Evolutionary conservation across 2,329 filamentous ascomycete genomes (phyloP).

Genomic region (Scytalidium lignicola): DNA sequence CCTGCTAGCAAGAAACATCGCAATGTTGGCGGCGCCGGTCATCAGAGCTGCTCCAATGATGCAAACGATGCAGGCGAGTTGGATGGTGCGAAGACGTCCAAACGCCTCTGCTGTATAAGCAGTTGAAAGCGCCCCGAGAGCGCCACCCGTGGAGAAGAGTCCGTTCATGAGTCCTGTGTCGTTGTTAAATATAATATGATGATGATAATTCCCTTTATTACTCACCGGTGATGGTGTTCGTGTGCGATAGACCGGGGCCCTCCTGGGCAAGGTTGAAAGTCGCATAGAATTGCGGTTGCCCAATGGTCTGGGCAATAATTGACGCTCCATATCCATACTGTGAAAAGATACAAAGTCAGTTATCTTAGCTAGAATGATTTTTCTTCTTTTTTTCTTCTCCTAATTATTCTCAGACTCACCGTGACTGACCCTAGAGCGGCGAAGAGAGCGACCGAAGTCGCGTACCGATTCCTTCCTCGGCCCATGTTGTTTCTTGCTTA

Average conservation of each 20-base stretch:
- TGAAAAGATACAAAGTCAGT: neutral
- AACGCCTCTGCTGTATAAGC: neutral
- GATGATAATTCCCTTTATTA: neutral
- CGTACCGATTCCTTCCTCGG: neutral
- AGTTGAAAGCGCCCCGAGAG: neutral
- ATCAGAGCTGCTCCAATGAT: neutral
- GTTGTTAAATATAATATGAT: neutral
- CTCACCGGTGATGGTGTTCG: neutral
- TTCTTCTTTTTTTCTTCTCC: too few species aligned
- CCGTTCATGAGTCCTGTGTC: neutral
- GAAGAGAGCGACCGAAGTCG: neutral
- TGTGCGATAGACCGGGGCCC: neutral
- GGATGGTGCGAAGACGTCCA: neutral
- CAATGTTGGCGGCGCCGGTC: neutral
- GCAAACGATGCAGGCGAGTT: neutral
- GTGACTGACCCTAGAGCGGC: neutral
- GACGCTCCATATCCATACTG: constrained; percentile 6
- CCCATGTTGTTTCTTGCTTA: neutral
- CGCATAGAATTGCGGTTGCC: constrained; percentile 3
- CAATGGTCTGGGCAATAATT: constrained; percentile 5
- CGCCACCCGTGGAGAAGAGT: neutral
- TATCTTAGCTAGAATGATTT: too few species aligned
- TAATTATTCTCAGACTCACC: neutral
- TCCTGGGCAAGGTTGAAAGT: constrained; percentile 2
- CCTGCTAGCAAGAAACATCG: neutral